Conservation (phyloP, 2,329 filamentous ascomycete species). For the Penicillium sclerotigenum region DNA sequence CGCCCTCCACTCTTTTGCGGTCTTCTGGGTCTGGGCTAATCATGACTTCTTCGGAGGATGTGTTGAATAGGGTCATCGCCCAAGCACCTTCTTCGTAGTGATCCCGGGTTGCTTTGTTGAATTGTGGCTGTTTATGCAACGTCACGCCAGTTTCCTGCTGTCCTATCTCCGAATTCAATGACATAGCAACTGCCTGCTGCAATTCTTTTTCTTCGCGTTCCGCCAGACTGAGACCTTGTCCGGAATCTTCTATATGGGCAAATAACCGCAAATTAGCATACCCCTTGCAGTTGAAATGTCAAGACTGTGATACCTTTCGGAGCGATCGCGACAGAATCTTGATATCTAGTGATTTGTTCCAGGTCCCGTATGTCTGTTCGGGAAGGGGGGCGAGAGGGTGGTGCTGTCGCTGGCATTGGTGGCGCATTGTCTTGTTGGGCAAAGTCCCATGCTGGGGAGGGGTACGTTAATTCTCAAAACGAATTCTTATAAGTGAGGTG, state of each 20-base stretch:
- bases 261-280: conserved; percentile 17
- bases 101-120: conserved; percentile 55
- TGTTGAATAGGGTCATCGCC: conserved; percentile 53
- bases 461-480: conserved; percentile 1
- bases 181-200: conserved; percentile 48
- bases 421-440: conserved; percentile 38
- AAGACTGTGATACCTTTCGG: conserved; percentile 24
- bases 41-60: conserved; percentile 51
- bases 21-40: conserved; percentile 53
- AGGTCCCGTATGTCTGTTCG: conserved; percentile 36
- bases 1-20: conserved; percentile 46
- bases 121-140: conserved; percentile 38
- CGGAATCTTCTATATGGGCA: conserved; percentile 17
- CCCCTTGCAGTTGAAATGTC: conserved; percentile 15
- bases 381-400: conserved; percentile 49
- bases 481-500: background rate
- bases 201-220: conserved; percentile 46
- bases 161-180: conserved; percentile 42
- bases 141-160: conserved; percentile 57
- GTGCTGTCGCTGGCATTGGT: conserved; percentile 35
- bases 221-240: conserved; percentile 37
- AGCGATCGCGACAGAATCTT: conserved; percentile 26
- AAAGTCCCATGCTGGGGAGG: conserved; percentile 36
- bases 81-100: conserved; percentile 55
- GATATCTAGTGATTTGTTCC: conserved; percentile 18